Evolutionary conservation across 768 basidiomycete genomes (phyloP).

Genomic region (Chalciporus pseudorubinellus): DNA sequence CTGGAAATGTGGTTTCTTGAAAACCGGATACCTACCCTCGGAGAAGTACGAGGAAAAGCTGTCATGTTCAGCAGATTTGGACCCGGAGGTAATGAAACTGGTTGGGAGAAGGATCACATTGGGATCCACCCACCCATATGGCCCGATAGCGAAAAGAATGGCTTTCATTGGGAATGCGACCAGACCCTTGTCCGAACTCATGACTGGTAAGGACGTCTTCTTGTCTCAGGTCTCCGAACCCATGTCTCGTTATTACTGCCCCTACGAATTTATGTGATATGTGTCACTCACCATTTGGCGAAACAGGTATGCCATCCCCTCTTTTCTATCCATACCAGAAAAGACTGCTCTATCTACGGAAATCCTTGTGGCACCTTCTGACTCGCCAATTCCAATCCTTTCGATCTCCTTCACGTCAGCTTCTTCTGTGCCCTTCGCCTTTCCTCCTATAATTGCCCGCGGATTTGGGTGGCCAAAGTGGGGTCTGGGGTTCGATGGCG

Average conservation of each 20-base stretch:
- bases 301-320: slow-evolving; percentile 73
- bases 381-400: slow-evolving; percentile 45
- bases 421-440: slow-evolving; percentile 73
- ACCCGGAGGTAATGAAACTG: slow-evolving; percentile 55
- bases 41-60: slow-evolving; percentile 82
- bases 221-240: background rate
- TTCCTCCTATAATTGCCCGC: slow-evolving; percentile 72
- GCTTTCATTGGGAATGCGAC: slow-evolving; percentile 79
- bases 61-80: slow-evolving; percentile 82
- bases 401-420: slow-evolving; percentile 83
- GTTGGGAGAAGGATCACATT: slow-evolving; percentile 71
- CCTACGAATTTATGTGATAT: background rate
- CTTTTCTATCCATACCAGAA: slow-evolving; percentile 81
- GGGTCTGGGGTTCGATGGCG: slow-evolving; percentile 81
- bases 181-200: slow-evolving; percentile 70
- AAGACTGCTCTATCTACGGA: slow-evolving; percentile 61
- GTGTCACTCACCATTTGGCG: slow-evolving; percentile 4
- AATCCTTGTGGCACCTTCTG: slow-evolving; percentile 45
- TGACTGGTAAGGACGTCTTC: slow-evolving; percentile 65
- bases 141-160: slow-evolving; percentile 74
- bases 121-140: slow-evolving; percentile 87
- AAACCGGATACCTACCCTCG: slow-evolving; percentile 75
- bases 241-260: background rate
- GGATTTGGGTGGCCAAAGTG: slow-evolving; percentile 81
- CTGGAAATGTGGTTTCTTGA: slow-evolving; percentile 77